phyloP scores from a whole-genome alignment of 202 grass and related monocot species.

The Alloteropsis angusta region DNA sequence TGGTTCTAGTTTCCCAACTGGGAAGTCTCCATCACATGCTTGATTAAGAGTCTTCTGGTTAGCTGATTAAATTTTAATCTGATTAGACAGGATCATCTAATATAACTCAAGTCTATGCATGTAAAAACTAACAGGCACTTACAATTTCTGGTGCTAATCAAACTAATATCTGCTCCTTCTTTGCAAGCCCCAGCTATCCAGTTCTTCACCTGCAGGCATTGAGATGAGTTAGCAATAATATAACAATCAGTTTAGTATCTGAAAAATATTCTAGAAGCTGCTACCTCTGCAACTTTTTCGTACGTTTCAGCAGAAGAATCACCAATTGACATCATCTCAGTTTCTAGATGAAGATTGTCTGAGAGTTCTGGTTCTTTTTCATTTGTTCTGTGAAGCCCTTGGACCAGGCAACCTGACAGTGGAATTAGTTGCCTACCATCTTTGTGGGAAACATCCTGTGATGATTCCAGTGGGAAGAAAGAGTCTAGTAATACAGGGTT shows the following conservation, averaged over 20 bases:
- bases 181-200: not conserved
- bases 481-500: not conserved
- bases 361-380: not conserved
- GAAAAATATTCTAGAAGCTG: not conserved
- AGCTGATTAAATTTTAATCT: not conserved
- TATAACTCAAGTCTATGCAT: not conserved
- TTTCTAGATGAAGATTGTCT: not conserved
- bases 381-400: not conserved
- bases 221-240: not conserved
- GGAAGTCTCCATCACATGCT: not conserved
- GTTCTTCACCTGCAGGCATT: not conserved
- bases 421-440: not conserved
- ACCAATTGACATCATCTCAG: not conserved
- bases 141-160: not conserved
- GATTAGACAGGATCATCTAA: slow-evolving; percentile 13
- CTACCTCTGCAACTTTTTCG: slow-evolving; percentile 15
- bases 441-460: not conserved
- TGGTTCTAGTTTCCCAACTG: not conserved
- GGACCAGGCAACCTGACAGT: not conserved
- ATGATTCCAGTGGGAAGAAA: not conserved
- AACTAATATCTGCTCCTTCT: not conserved
- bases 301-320: not conserved
- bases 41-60: not conserved
- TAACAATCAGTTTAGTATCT: not conserved
- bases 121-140: slow-evolving; percentile 9